Evolutionary conservation across 176 grass and related monocot species (phyloP).

Genomic region (Avena eriantha): DNA sequence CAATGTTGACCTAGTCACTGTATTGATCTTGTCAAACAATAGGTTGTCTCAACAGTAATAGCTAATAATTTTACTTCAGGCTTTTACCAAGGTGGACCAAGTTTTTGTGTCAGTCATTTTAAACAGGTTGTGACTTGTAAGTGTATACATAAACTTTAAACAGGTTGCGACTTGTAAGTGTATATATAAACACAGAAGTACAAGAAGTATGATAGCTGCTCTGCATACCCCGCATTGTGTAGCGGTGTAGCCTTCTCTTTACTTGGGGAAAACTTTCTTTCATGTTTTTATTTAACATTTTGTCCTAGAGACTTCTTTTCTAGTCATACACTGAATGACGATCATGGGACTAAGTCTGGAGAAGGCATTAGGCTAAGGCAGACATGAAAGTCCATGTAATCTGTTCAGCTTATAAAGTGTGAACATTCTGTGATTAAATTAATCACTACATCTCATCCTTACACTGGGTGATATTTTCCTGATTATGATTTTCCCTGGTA

Average conservation of each 20-base stretch:
- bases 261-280: neutral
- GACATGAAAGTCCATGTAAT: slow-evolving; percentile 15
- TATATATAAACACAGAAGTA: neutral
- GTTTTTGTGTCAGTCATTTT: neutral
- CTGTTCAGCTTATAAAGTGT: neutral
- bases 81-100: neutral
- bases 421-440: neutral
- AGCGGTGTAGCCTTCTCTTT: neutral
- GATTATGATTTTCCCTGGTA: neutral
- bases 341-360: neutral
- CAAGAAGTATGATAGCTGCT: slow-evolving; percentile 10
- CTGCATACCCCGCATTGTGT: slow-evolving; percentile 1
- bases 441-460: neutral
- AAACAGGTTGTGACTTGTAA: neutral
- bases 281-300: neutral
- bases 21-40: neutral
- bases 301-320: neutral
- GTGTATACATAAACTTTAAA: neutral
- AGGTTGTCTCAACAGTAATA: neutral
- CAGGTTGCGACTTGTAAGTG: neutral
- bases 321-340: neutral
- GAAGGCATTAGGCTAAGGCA: neutral
- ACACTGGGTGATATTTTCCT: neutral
- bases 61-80: neutral
- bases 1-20: neutral